Base-by-base conservation (phyloP, 2,329 filamentous ascomycete genomes). In the Fusarium subglutinans region DNA sequence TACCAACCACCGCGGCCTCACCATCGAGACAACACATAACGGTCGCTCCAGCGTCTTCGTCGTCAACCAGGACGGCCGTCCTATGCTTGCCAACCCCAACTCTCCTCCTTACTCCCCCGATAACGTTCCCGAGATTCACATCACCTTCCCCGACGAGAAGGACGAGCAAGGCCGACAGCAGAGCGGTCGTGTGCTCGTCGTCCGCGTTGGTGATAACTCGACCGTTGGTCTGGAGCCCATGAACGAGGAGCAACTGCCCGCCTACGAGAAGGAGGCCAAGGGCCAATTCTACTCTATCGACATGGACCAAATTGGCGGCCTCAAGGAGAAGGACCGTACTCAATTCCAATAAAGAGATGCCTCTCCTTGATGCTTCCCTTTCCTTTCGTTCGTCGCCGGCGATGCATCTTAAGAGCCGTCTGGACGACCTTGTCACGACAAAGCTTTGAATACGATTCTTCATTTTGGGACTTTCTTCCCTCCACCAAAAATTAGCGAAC, bases 121-220 rank as follows among this genome's bases (percentile, higher is more conserved):
- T 83, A 92, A 93, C 76, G 89, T 98, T 35, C 96, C 96, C 26
- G 94, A 98, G 85, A 99, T 99, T 79, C 94, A 95, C 84, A 98
- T 99, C 83, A 98, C 96, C 41, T 98, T 99, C 87, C 96, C 96
- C 22, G 94, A 97, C 78, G 96, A 98, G 86, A 92, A 97, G 77
- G 95, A 98, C 80, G 93, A 94, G 76, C 86, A 90, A 62, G 96
- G 96, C 77, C 94, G 91, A 83, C 89, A 89, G 78, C 93, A 93
- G 85, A 94, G 92, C 75, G 96, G 96, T 40, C 91, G 95, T 38
- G 95, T 98, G 58, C 93, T 99, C 28, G 91, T 98, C 41, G 96
- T 99, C 63, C 90, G 94, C 59, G 94, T 98, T 58, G 95, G 95
- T 72, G 96, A 98, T 75, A 92, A 90, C 70, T 92, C 94, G 54